These are phyloP conservation scores for Cryphonectria nitschkei DNA, from an alignment of 2,329 filamentous ascomycete genomes.

Conservation along the genomic window DNA sequence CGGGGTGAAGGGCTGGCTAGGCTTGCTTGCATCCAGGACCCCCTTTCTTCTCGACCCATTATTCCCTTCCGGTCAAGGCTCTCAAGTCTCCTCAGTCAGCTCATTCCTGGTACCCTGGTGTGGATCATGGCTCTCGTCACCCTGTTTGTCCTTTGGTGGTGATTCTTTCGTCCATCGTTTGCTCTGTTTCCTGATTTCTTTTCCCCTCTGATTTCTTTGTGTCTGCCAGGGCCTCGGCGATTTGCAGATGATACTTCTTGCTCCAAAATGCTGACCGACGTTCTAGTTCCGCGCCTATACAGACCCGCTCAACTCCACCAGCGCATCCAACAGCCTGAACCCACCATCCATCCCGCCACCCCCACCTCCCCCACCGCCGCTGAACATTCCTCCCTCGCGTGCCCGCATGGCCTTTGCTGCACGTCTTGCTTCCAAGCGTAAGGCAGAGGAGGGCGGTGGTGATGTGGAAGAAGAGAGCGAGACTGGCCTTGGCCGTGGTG, in stretches of 20 bases:
- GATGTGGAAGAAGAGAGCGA: slow-evolving; percentile 42
- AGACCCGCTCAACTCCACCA: slow-evolving; percentile 54
- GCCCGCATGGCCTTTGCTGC: slow-evolving; percentile 90
- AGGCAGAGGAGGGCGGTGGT: slow-evolving; percentile 48
- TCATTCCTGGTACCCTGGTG: background rate
- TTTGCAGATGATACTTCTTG: background rate
- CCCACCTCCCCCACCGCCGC: slow-evolving; percentile 71
- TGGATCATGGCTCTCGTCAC: background rate
- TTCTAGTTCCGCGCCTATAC: slow-evolving; percentile 62
- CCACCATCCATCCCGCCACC: slow-evolving; percentile 64
- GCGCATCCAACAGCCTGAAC: slow-evolving; percentile 42
- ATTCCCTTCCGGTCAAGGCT: slow-evolving; percentile 12
- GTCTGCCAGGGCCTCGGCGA: slow-evolving; percentile 3
- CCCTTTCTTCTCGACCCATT: background rate
- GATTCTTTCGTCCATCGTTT: no score
- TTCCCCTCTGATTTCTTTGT: slow-evolving; percentile 13
- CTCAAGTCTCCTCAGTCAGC: background rate
- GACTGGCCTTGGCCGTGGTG: slow-evolving; percentile 26
- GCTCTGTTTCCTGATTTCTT: background rate
- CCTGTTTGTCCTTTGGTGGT: slow-evolving; percentile 13
- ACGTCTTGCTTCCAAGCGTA: slow-evolving; percentile 74
- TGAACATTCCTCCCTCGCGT: slow-evolving; percentile 85
- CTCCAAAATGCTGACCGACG: slow-evolving; percentile 23
- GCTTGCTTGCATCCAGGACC: slow-evolving; percentile 15
- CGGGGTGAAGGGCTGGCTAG: slow-evolving; percentile 15